A percentile compares a stretch with the other conserved stretches of the same genome.
phyloP scores from a whole-genome alignment of 2,329 filamentous ascomycete species.

The Dothiorella sarmentorum region DNA sequence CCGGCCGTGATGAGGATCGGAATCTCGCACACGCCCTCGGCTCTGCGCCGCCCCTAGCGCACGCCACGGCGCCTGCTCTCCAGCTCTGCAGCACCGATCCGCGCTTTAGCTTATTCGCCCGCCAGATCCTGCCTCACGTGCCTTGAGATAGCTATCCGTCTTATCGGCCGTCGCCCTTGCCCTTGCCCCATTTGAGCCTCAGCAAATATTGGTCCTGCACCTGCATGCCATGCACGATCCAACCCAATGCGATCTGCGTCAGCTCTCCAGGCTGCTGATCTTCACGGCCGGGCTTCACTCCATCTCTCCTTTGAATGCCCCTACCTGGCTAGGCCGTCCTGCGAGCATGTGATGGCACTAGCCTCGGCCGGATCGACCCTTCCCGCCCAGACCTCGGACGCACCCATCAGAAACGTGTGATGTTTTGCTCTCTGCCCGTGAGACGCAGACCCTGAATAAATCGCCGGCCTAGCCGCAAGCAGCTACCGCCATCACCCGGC shows the following conservation, averaged over 20 bases:
- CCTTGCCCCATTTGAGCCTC: not conserved
- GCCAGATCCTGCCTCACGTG: constrained; percentile 23
- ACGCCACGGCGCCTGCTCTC: not conserved
- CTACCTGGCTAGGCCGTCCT: no score
- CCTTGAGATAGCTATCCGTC: constrained; percentile 28
- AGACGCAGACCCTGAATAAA: constrained; percentile 12
- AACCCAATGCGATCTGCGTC: constrained; percentile 8
- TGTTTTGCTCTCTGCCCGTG: not conserved
- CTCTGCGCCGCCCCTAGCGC: no score
- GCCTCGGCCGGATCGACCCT: constrained; percentile 6
- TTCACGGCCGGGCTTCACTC: constrained; percentile 11
- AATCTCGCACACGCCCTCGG: no score
- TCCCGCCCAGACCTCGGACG: constrained; percentile 4
- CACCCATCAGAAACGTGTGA: not conserved
- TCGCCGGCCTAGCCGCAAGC: not conserved
- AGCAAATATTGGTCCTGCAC: constrained; percentile 7
- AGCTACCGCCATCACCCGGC: constrained; percentile 6
- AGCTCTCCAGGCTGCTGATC: constrained; percentile 7
- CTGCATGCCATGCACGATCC: constrained; percentile 13
- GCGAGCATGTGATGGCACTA: constrained; percentile 11
- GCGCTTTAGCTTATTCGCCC: constrained; percentile 11
- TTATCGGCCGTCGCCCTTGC: constrained; percentile 19
- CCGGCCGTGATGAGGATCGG: no score
- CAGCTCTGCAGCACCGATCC: not conserved
- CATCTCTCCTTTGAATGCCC: constrained; percentile 12